Evolutionary conservation across 2,329 filamentous ascomycete species (phyloP).

Genomic region (Ambrosiella cleistominuta): DNA sequence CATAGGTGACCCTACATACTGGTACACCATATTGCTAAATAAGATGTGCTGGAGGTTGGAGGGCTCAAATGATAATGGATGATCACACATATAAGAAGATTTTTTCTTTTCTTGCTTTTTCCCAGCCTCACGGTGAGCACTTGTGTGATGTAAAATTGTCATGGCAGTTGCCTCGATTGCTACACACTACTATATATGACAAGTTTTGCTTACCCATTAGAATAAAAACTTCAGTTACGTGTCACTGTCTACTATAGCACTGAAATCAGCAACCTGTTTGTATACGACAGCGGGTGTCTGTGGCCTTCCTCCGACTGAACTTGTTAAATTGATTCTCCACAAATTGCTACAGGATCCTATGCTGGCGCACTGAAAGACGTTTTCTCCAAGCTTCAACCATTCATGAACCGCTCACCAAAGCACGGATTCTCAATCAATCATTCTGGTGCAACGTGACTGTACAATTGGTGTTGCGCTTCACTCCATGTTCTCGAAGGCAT

Average conservation of each 20-base stretch:
- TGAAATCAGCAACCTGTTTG: not conserved
- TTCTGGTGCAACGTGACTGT: not conserved
- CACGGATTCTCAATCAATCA: not conserved
- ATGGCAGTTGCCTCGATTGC: not conserved
- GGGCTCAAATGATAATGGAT: too few relatives aligned
- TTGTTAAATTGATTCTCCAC: not conserved
- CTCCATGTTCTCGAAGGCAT: not conserved
- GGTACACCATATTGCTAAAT: too few relatives aligned
- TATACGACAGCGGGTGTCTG: not conserved
- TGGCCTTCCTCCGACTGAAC: not conserved
- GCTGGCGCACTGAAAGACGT: not conserved
- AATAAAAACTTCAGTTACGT: not conserved
- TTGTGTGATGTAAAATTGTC: not conserved
- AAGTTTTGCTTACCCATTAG: not conserved
- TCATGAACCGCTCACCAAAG: not conserved
- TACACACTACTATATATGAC: too few relatives aligned
- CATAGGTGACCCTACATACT: too few relatives aligned
- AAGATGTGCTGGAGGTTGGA: too few relatives aligned
- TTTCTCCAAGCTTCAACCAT: not conserved
- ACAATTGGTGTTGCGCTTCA: not conserved
- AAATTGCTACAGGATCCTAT: not conserved
- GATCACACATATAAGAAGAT: too few relatives aligned
- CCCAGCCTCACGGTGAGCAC: too few relatives aligned
- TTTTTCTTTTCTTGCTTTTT: too few relatives aligned
- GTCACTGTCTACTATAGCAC: not conserved